Base-by-base conservation (phyloP, 1,284 basidiomycete species). In the Boletus semigastroideus region DNA sequence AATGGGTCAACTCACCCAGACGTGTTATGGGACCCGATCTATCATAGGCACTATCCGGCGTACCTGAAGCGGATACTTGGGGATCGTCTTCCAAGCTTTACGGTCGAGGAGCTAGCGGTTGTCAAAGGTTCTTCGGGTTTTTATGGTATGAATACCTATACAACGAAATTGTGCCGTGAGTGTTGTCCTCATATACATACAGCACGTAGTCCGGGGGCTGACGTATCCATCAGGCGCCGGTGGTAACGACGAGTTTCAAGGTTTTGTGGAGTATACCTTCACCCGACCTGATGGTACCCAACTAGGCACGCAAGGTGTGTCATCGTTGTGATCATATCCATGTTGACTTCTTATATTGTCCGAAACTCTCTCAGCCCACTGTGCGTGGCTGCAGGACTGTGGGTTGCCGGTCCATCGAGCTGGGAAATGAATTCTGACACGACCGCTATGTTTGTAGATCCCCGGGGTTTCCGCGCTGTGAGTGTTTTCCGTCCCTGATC, bases 81-180 rank as follows among this genome's bases (percentile, higher is more conserved):
- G 28, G 78, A 80, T 53, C 79, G 86, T 38, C 77, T 92, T 16
- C 86, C 87, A 7, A 69, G 73, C 19, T 87, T 90, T 60, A 83
- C 85, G 1, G 59, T 72, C 6, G 84, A 83, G 50, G 86, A 91
- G 62, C 58, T 78, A 39, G 67, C 68, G 22, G 69, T 90, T 39
- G 81, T 91, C 51, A 80, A 82, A 55, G 86, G 82, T 37, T 84
- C 82, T 7, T 84, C 83, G 3, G 87, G 87, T 60, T 88, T 87
- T 68, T 83, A 85, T 19, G 12, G 19, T 30, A 78, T 84, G 74
- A 86, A 88, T 70, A 85, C 84, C 11, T 90, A 90, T 69, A 86
- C 86, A 3, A 86, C 80, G 40, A 85, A 88, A 64, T 74, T 86
- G 17, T 79, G 82, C 70, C 78, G 82, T 84, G 57, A 63, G 49